Evolutionary conservation across 2,329 filamentous ascomycete species (phyloP).

Genomic region (Pseudogymnoascus sp.): DNA sequence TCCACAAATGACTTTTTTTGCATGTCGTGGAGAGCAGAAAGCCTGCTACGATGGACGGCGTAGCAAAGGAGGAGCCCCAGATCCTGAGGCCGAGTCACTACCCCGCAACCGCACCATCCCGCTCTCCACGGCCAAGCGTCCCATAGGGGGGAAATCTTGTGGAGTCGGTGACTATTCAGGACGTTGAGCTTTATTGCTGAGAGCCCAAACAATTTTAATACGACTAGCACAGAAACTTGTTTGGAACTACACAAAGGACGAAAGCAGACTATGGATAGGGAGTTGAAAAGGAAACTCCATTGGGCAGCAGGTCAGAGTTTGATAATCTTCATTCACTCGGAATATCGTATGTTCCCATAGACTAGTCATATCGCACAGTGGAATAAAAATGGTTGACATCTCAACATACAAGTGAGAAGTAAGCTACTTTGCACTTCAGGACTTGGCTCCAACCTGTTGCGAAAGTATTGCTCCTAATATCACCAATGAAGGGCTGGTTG

Average conservation of each 20-base stretch:
- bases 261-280: neutral
- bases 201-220: neutral
- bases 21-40: neutral
- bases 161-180: neutral
- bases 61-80: neutral
- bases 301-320: neutral
- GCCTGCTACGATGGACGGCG: neutral
- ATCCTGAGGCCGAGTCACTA: neutral
- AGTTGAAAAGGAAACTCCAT: neutral
- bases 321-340: too few species aligned
- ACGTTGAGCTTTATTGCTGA: neutral
- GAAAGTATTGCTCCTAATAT: neutral
- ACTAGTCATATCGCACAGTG: neutral
- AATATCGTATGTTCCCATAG: too few species aligned
- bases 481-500: neutral
- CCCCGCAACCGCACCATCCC: neutral
- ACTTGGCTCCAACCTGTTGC: neutral
- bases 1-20: neutral
- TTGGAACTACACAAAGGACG: neutral
- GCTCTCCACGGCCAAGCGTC: neutral
- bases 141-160: neutral
- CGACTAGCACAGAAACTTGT: neutral
- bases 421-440: neutral
- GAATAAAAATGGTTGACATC: neutral
- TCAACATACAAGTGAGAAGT: neutral